Evolutionary conservation across 2,329 filamentous ascomycete genomes (phyloP), one percentile per base, ranked within the genome.

Genomic region (Monilinia fructigena): DNA sequence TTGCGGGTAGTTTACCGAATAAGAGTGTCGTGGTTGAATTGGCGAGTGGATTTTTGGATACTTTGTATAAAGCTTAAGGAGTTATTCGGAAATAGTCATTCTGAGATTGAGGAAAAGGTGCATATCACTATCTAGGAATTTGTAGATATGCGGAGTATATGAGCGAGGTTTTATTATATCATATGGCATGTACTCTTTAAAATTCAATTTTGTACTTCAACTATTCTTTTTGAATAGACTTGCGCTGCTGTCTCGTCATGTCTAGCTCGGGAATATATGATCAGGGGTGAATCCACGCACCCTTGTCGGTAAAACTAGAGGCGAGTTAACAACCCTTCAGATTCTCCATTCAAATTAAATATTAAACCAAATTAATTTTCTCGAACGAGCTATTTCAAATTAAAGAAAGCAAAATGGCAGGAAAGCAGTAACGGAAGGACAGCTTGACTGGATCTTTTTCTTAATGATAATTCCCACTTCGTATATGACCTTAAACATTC

Each of bases 21-120:
- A 98, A 98, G 85, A 92, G 90, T 72, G 89, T 99, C 45, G 93
- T 99, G 42, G 91, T 92, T 71, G 92, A 96, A 74, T 80, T 99
- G 76, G 94, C 93, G 1, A 91, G 85, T 72, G 94, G 93, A 0
- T 99, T 98, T 79, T 82, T 98, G 76, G 93, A 98, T 80, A 89
- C 95, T 63, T 77, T 97, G 78, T 97, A 97, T 79, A 96, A 96
- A 82, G 89, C 89, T 68, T 95, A 80, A 23, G 11, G 47, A 35
- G 20, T 26, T 18, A 18, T 6, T 35, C 26, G 58, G 28, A 4
- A 38, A 23, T 20, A 14, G 31, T 23, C 10, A 10, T 14, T 14
- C 38, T 16, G 28, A 38, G 45, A 40, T 40, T 61, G 45, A 50
- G 45, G 40, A 61, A 20, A 31, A 16, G 8, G n/a, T 20, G 14